phyloP scores from a whole-genome alignment of 2,329 filamentous ascomycete species.

The Claviceps pazoutovae region DNA sequence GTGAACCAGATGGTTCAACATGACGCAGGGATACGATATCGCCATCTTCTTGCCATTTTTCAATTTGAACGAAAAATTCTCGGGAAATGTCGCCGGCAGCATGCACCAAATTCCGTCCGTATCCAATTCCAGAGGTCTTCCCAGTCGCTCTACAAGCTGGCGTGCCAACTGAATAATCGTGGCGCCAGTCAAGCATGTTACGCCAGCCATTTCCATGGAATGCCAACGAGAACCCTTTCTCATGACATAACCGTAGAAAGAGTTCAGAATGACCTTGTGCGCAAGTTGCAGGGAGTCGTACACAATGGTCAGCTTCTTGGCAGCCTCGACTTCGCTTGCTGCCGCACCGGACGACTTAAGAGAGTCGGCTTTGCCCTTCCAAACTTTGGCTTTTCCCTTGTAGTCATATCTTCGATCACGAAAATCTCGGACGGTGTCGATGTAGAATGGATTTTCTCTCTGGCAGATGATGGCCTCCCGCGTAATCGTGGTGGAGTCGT shows the following conservation, averaged over 20 bases:
- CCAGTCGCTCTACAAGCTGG: constrained; percentile 83
- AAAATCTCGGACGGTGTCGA: constrained; percentile 90
- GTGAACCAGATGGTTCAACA: constrained; percentile 96
- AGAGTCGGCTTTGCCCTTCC: constrained; percentile 90
- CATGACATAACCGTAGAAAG: constrained; percentile 99
- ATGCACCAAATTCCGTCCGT: constrained; percentile 99
- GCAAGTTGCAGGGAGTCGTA: constrained; percentile 93
- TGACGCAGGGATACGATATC: constrained; percentile 97
- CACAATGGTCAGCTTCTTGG: constrained; percentile 96
- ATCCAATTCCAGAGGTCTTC: constrained; percentile 83
- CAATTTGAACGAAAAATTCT: constrained; percentile 88
- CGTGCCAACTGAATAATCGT: constrained; percentile 94
- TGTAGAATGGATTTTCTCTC: constrained; percentile 95
- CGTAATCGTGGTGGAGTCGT: constrained; percentile 82
- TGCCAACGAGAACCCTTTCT: constrained; percentile 98
- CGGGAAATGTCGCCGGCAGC: constrained; percentile 86
- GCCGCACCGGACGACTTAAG: constrained; percentile 72
- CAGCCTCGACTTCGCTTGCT: constrained; percentile 67
- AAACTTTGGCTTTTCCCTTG: constrained; percentile 94
- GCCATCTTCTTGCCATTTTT: constrained; percentile 91
- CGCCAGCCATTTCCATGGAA: constrained; percentile 97
- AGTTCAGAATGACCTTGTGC: constrained; percentile 98
- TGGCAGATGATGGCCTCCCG: constrained; percentile 97
- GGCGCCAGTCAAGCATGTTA: constrained; percentile 91
- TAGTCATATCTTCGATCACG: constrained; percentile 96